Conservation (phyloP, 2,329 filamentous ascomycete species). For the Fusarium domesticum region DNA sequence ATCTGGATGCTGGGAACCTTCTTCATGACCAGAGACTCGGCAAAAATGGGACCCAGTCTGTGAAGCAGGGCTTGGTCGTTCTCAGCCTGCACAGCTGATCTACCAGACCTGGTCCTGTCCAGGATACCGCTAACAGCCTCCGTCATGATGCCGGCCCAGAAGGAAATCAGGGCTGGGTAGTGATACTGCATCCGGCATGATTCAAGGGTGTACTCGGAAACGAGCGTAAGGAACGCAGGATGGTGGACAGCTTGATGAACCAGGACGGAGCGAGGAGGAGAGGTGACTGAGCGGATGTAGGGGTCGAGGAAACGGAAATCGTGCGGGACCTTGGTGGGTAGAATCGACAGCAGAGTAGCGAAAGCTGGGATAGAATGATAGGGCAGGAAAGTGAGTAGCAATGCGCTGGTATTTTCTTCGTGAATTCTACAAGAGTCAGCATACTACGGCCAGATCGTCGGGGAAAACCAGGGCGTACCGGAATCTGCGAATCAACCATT, state of each 20-base stretch:
- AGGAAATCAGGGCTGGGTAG: conserved; percentile 74
- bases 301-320: conserved; percentile 83
- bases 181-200: conserved; percentile 70
- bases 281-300: conserved; percentile 74
- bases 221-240: conserved; percentile 66
- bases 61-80: conserved; percentile 77
- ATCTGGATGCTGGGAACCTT: conserved; percentile 76
- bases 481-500: conserved; percentile 93
- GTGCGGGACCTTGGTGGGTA: conserved; percentile 70
- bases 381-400: conserved; percentile 85
- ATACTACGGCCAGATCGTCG: neutral
- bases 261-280: conserved; percentile 75
- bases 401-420: conserved; percentile 76
- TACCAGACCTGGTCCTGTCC: conserved; percentile 72
- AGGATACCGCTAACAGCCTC: conserved; percentile 83
- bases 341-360: conserved; percentile 78
- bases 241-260: conserved; percentile 82
- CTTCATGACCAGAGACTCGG: conserved; percentile 72
- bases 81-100: conserved; percentile 71
- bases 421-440: conserved; percentile 62
- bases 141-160: conserved; percentile 86
- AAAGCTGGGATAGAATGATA: conserved; percentile 88
- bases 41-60: conserved; percentile 64
- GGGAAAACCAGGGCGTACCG: conserved; percentile 51
- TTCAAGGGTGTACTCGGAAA: conserved; percentile 77